Conservation (phyloP, 192 early-diverging fungal species). For the Coemansia sp. region DNA sequence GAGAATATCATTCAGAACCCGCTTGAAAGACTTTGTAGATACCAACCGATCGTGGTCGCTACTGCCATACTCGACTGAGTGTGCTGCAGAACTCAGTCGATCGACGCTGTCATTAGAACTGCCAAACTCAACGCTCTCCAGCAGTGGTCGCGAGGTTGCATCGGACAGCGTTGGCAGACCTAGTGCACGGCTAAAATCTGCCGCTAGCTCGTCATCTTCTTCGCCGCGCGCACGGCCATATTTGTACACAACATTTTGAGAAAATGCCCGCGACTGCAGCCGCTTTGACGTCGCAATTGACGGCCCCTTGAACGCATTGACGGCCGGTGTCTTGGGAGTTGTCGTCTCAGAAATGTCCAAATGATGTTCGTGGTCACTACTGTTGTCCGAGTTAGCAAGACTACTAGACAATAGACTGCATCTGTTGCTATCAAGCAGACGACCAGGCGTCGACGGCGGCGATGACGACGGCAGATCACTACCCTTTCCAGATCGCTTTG, state of each 20-base stretch:
- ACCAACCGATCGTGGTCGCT: background rate
- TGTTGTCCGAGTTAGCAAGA: conserved; percentile 18
- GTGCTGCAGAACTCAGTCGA: background rate
- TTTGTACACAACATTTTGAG: conserved; percentile 47
- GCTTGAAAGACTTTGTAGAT: conserved; percentile 25
- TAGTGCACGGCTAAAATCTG: conserved; percentile 19
- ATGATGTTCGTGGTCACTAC: conserved; percentile 10
- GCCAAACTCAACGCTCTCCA: conserved; percentile 7
- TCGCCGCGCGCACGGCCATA: conserved; percentile 45
- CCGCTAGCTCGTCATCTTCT: conserved; percentile 17
- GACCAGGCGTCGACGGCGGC: conserved; percentile 34
- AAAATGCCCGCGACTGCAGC: conserved; percentile 35
- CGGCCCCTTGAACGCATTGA: conserved; percentile 21
- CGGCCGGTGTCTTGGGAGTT: conserved; percentile 1
- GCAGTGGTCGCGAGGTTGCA: conserved; percentile 10
- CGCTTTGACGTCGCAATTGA: conserved; percentile 44
- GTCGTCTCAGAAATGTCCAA: background rate
- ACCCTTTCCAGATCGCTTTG: conserved; percentile 1
- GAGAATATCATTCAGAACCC: conserved; percentile 21
- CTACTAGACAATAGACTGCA: conserved; percentile 26
- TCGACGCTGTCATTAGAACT: background rate
- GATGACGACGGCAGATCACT: conserved; percentile 40
- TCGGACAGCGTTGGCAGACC: conserved; percentile 6
- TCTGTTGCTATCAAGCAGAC: conserved; percentile 20
- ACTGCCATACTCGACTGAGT: background rate